Evolutionary conservation across 208 protist genomes (phyloP).

Genomic region (Polymyxa betae): DNA sequence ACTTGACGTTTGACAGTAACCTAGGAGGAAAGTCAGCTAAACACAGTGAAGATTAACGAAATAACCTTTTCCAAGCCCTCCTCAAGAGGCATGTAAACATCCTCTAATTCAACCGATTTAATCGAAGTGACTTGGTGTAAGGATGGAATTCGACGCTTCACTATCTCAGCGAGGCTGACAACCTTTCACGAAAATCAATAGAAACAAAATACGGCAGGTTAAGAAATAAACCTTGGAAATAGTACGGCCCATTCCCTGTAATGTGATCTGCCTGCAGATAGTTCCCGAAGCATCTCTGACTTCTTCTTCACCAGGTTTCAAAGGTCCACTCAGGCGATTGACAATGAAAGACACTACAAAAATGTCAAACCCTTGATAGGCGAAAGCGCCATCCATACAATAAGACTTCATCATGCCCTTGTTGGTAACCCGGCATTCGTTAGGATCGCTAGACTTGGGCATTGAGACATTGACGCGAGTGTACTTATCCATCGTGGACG

Average conservation of each 20-base stretch:
- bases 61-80: conserved; percentile 55
- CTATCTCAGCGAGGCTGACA: conserved; percentile 57
- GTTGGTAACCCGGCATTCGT: background rate
- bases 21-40: background rate
- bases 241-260: conserved; percentile 47
- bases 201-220: background rate
- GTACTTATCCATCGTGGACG: conserved; percentile 35
- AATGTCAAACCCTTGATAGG: background rate
- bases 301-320: background rate
- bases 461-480: background rate
- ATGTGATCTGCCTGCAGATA: background rate
- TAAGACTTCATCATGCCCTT: conserved; percentile 39
- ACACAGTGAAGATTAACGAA: background rate
- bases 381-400: background rate
- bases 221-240: conserved; percentile 52
- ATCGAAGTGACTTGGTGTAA: conserved; percentile 60
- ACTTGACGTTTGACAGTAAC: conserved; percentile 45
- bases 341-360: background rate
- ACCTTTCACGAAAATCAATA: background rate
- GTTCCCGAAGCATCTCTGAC: background rate
- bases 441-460: background rate
- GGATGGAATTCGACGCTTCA: conserved; percentile 55
- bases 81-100: conserved; percentile 52
- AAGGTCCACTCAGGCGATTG: background rate
- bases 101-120: conserved; percentile 41